Base-by-base conservation (phyloP, 495 filamentous ascomycete genomes). In the Halenospora varia region DNA sequence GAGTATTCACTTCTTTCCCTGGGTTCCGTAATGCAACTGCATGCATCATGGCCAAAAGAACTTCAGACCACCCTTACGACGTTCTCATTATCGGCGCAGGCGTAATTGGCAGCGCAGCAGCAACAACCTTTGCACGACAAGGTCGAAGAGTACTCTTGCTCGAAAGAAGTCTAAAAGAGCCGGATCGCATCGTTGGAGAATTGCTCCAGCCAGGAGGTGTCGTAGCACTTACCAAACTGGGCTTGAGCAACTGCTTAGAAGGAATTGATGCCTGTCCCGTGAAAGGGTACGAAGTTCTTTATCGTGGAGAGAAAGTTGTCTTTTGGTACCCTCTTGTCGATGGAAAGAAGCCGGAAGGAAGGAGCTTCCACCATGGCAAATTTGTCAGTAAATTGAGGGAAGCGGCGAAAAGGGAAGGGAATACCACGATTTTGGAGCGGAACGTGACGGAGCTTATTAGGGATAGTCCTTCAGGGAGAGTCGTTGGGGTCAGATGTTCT, bases 181-280 rank as follows among this genome's bases (percentile, higher is more conserved):
- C 93, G 11, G 90, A 96, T 74, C 85, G 93, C 56, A 97, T 97
- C 65, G 92, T 97, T 22, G 93, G 93, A 54, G 93, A 97, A 75
- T 73, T 97, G 56, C 73, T 97, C 65, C 93, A 97, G 68, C 93
- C 93, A 2, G 93, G 93, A 26, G 93, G 93, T 44, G 85, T 96
- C 44, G 71, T 75, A 35, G 90, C 93, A 19, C 76, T 97, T 58
- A 77, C 85, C 64, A 82, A 85, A 62, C 73, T 97, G 51, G 93
- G 93, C 3, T 70, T 97, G 50, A 70, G 70, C 45, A 80, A 88
- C 56, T 96, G 92, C 66, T 75, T 97, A 9, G 92, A 97, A 50
- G 87, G 72, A n/a, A 97, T 97, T 62, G 93, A 97, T 65, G 84
- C 90, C 1, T 79, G 96, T 40, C 76, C 76, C 2, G 88, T 88